Evolutionary conservation across 257 asterid species (phyloP).

Genomic region (Nicotiana noctiflora): DNA sequence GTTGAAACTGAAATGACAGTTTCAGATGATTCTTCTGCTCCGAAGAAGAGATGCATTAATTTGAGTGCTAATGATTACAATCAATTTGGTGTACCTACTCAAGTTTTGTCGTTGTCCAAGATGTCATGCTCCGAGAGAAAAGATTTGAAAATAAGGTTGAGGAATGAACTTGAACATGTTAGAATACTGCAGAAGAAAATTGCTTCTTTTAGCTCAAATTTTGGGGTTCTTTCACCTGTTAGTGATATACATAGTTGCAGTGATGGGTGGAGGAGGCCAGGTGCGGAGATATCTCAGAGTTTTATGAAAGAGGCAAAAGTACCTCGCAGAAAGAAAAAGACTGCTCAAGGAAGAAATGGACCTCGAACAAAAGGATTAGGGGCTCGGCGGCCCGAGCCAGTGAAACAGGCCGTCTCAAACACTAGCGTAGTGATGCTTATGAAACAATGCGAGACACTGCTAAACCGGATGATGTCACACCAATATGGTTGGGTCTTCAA

Average conservation of each 20-base stretch:
- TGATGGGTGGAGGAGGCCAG: slow-evolving; percentile 43
- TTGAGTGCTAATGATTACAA: slow-evolving; percentile 34
- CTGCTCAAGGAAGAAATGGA: slow-evolving; percentile 45
- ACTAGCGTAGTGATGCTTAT: slow-evolving; percentile 39
- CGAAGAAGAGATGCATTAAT: slow-evolving; percentile 25
- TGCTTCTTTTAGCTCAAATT: slow-evolving; percentile 22
- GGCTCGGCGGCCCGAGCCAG: slow-evolving; percentile 27
- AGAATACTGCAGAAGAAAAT: slow-evolving; percentile 53
- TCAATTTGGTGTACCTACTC: slow-evolving; percentile 48
- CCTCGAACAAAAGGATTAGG: slow-evolving; percentile 49
- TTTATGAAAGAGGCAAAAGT: slow-evolving; percentile 20
- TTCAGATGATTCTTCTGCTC: slow-evolving; percentile 28
- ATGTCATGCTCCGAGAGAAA: slow-evolving; percentile 55
- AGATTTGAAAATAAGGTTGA: slow-evolving; percentile 47
- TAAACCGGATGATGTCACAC: slow-evolving; percentile 49
- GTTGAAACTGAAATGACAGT: slow-evolving; percentile 34
- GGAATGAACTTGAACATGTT: slow-evolving; percentile 61
- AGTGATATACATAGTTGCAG: slow-evolving; percentile 33
- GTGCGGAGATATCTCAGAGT: slow-evolving; percentile 26
- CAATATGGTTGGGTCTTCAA: slow-evolving; percentile 55
- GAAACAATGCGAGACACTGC: slow-evolving; percentile 62
- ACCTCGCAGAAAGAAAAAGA: slow-evolving; percentile 42
- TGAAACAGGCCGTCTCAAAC: slow-evolving; percentile 28
- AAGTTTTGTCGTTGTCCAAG: slow-evolving; percentile 41
- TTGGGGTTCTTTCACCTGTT: slow-evolving; percentile 26